A percentile compares a stretch with the other conserved stretches of the same genome.
Evolutionary conservation across 2,329 filamentous ascomycete species (phyloP).

Genomic region (Calonectria pauciramosa): DNA sequence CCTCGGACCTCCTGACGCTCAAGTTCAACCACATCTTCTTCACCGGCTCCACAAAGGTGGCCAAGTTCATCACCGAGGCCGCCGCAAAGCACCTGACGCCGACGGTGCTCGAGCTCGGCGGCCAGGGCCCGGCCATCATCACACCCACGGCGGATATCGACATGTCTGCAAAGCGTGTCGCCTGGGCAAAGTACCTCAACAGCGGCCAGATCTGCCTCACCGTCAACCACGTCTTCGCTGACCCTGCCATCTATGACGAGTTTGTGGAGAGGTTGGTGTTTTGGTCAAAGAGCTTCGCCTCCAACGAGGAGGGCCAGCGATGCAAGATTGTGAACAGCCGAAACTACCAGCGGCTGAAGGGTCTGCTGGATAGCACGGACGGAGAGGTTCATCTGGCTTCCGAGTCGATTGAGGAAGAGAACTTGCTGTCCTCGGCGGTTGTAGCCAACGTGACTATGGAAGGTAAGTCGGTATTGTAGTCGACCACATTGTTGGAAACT

Average conservation of each 20-base stretch:
- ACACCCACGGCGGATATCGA: slow-evolving; percentile 56
- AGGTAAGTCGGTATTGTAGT: neutral
- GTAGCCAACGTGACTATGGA: neutral
- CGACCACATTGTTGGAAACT: neutral
- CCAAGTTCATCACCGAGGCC: slow-evolving; percentile 52
- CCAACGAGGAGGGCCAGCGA: neutral
- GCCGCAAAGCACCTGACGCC: slow-evolving; percentile 62
- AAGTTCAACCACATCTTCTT: slow-evolving; percentile 62
- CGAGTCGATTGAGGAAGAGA: neutral
- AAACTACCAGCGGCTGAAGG: slow-evolving; percentile 56
- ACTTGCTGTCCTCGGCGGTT: neutral
- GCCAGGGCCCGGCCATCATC: slow-evolving; percentile 60
- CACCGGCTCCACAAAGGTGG: slow-evolving; percentile 57
- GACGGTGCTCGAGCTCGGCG: slow-evolving; percentile 59
- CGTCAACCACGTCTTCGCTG: slow-evolving; percentile 59
- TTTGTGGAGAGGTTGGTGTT: slow-evolving; percentile 47
- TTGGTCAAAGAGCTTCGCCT: neutral
- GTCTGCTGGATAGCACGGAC: slow-evolving; percentile 51
- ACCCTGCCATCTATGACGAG: slow-evolving; percentile 54
- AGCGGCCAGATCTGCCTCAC: slow-evolving; percentile 50
- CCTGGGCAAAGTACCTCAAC: slow-evolving; percentile 57
- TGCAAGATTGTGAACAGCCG: slow-evolving; percentile 57
- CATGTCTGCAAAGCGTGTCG: slow-evolving; percentile 58
- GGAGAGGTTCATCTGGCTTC: slow-evolving; percentile 48
- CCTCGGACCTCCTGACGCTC: slow-evolving; percentile 51